Conservation (phyloP, 2,329 filamentous ascomycete genomes). For the Alternaria triticina region DNA sequence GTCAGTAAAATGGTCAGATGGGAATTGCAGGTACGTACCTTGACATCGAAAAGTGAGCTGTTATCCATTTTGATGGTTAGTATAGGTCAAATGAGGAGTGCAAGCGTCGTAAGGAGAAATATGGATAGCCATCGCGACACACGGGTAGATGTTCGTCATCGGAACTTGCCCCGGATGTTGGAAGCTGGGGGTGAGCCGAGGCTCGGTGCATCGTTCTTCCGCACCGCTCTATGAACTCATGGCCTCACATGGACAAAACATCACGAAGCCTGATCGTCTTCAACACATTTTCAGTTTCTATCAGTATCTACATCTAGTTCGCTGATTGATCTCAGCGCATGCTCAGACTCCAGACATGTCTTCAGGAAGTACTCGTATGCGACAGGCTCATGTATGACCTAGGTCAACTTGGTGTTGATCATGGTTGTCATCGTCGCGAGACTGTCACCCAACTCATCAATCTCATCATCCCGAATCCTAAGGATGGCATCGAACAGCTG, state of each 20-base stretch:
- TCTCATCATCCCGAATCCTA: no score
- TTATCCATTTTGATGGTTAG: constrained; percentile 40
- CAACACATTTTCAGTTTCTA: background rate
- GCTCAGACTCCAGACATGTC: background rate
- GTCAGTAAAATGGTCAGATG: background rate
- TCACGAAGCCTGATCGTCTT: background rate
- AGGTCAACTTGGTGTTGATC: background rate
- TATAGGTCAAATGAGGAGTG: background rate
- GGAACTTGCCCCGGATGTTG: constrained; percentile 10
- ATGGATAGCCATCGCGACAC: constrained; percentile 7
- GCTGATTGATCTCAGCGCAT: background rate
- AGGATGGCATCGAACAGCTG: no score
- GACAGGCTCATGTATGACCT: background rate
- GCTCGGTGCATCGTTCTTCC: constrained; percentile 20
- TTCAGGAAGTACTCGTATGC: background rate
- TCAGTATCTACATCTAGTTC: background rate
- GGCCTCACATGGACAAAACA: background rate
- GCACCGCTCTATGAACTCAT: background rate
- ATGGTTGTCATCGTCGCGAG: background rate
- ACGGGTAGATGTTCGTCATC: constrained; percentile 7
- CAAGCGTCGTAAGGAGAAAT: background rate
- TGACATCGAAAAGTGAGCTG: constrained; percentile 45
- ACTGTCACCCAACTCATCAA: no score
- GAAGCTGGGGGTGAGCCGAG: constrained; percentile 37
- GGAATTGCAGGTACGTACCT: constrained; percentile 22